phyloP scores from a whole-genome alignment of 805 yeast species.

The Kuraishia hungarica region DNA sequence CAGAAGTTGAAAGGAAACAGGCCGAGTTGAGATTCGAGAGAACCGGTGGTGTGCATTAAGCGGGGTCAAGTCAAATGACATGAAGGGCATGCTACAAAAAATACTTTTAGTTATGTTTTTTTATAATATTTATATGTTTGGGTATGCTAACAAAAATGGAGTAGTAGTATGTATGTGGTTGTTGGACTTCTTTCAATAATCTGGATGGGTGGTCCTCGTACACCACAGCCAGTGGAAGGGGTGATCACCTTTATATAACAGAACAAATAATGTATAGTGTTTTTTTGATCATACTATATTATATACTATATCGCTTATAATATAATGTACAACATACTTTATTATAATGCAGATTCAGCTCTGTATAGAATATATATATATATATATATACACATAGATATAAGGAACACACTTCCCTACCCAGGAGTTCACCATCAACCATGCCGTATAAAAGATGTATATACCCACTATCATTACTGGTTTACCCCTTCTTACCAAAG shows the following conservation, averaged over 20 bases:
- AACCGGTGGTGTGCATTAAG: slow-evolving; percentile 62
- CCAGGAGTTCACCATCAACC: too few relatives aligned
- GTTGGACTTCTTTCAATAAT: neutral
- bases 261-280: too few relatives aligned
- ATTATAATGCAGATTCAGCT: too few relatives aligned
- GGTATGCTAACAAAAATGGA: neutral
- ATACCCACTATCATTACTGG: too few relatives aligned
- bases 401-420: too few relatives aligned
- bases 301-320: too few relatives aligned
- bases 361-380: too few relatives aligned
- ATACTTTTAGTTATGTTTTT: neutral
- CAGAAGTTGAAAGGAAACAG: slow-evolving; percentile 68
- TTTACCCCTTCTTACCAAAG: slow-evolving; percentile 28
- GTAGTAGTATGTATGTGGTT: neutral
- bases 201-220: neutral
- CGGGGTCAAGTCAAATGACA: neutral
- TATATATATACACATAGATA: too few relatives aligned
- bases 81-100: neutral
- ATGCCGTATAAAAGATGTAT: too few relatives aligned
- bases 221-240: neutral
- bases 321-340: too few relatives aligned
- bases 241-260: too few relatives aligned
- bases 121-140: neutral
- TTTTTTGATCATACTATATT: too few relatives aligned
- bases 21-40: slow-evolving; percentile 59